A percentile compares a stretch with the other conserved stretches of the same genome.
Evolutionary conservation across 805 yeast genomes (phyloP).

Genomic region (Myxozyma melibiosi): DNA sequence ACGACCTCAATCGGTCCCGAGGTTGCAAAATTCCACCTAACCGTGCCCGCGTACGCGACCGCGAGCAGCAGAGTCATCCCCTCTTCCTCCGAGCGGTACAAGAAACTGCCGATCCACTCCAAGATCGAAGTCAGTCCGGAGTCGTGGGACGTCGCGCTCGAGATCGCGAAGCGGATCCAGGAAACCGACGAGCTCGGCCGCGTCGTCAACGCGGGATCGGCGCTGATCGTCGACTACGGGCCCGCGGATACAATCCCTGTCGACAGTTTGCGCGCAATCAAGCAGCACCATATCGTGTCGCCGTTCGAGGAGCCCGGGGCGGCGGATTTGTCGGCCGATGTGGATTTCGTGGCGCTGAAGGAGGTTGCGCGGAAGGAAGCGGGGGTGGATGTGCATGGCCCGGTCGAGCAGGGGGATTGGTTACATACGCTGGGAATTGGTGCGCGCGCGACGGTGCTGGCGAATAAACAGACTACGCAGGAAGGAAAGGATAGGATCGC

Average conservation of each 20-base stretch:
- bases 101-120: slow-evolving; percentile 56
- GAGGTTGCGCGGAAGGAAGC: slow-evolving; percentile 41
- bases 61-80: slow-evolving; percentile 62
- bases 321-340: slow-evolving; percentile 81
- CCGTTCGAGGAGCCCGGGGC: slow-evolving; percentile 78
- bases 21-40: slow-evolving; percentile 53
- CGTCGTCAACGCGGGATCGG: slow-evolving; percentile 56
- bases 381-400: slow-evolving; percentile 51
- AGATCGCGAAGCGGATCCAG: slow-evolving; percentile 52
- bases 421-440: slow-evolving; percentile 75
- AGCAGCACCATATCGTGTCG: slow-evolving; percentile 68
- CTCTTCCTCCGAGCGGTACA: slow-evolving; percentile 52
- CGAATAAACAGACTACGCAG: slow-evolving; percentile 47
- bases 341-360: slow-evolving; percentile 68
- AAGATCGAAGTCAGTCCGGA: slow-evolving; percentile 77
- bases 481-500: slow-evolving; percentile 57
- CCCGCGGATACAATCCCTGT: slow-evolving; percentile 62
- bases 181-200: slow-evolving; percentile 3
- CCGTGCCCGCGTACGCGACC: slow-evolving; percentile 60
- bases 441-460: slow-evolving; percentile 56
- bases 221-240: slow-evolving; percentile 79
- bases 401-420: slow-evolving; percentile 78
- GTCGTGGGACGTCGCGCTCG: slow-evolving; percentile 58
- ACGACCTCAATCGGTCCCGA: slow-evolving; percentile 24
- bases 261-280: slow-evolving; percentile 74